Evolutionary conservation across 2,329 filamentous ascomycete species (phyloP).

Genomic region (Calonectria ilicicola): DNA sequence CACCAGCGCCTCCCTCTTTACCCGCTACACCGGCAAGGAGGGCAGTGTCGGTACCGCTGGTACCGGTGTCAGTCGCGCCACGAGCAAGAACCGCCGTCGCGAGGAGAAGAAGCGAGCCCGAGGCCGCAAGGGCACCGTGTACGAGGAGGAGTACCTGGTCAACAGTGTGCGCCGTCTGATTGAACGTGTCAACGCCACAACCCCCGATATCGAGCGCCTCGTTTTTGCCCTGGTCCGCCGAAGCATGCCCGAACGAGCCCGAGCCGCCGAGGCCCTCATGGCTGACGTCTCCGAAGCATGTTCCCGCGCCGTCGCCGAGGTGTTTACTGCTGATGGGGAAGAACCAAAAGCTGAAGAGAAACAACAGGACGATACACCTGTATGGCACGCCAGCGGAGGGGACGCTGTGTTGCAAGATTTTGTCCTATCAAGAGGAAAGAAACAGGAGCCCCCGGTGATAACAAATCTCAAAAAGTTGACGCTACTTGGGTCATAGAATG

Average conservation of each 20-base stretch:
- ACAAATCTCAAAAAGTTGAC: conserved; percentile 61
- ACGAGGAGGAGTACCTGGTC: conserved; percentile 97
- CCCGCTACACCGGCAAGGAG: conserved; percentile 83
- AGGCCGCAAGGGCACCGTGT: conserved; percentile 96
- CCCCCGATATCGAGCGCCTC: conserved; percentile 79
- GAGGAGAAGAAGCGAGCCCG: conserved; percentile 96
- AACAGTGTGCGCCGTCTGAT: conserved; percentile 87
- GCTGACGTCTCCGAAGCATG: conserved; percentile 81
- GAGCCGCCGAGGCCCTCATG: conserved; percentile 80
- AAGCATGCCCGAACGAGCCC: conserved; percentile 88
- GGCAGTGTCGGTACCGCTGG: conserved; percentile 74
- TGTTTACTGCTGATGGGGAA: conserved; percentile 63
- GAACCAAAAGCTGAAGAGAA: conserved; percentile 30
- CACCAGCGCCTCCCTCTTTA: conserved; percentile 91
- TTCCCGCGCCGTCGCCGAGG: conserved; percentile 73
- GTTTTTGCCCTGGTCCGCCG: conserved; percentile 82
- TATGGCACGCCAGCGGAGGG: conserved; percentile 57
- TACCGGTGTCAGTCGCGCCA: conserved; percentile 81
- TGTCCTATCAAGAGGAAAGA: conserved; percentile 58
- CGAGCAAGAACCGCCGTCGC: conserved; percentile 86
- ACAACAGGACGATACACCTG: conserved; percentile 25
- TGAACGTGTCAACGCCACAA: conserved; percentile 80
- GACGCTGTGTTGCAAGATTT: conserved; percentile 66
- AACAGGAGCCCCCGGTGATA: conserved; percentile 62
- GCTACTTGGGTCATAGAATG: conserved; percentile 57